Evolutionary conservation across 148 eudicot genomes (phyloP), one percentile per base, ranked within the genome.

Genomic region (Mesembryanthemum crystallinum): DNA sequence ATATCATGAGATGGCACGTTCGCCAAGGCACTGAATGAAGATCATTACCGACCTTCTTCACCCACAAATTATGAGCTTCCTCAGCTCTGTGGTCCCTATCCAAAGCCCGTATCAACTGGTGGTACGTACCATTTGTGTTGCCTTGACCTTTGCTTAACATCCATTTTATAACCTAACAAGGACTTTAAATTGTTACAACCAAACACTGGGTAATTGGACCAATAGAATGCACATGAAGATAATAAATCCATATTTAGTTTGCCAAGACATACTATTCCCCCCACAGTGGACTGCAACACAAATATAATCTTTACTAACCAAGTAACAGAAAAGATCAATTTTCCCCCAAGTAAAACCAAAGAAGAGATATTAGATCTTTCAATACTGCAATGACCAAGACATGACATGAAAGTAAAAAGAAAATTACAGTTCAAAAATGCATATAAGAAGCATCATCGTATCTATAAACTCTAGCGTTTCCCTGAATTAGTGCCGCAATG

Each of bases 91-190:
- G 87, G 76, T 95, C 97, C 96, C 79, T 95, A 80, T 92, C 99
- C 71, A 95, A 69, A 71, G 99, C 99, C 30, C 83, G 86, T 37
- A 95, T 89, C 37, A 95, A 80, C 83, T 95, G 97, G 75, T 83
- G 91, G 62, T 92, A 92, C 58, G 97, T 92, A 42, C 88, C 89
- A 81, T 83, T 74, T 35, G 99, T 95, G 75, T 82, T 90, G 67
- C 96, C 97, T 82, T 92, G 97, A 63, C 99, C 98, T 78, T 95
- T 95, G 88, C 99, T 92, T 77, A 95, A 80, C 87, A 92, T 91
- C 96, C 99, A 95, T 76, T 95, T 95, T 17, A 90, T 84, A 23
- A 95, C 99, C 88, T 85, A 57, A 64, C 7, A 66, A 71, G 11
- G 45, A 24, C 30, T 43, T 39, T 14, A 76, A 14, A 35, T 23